phyloP scores from a whole-genome alignment of 768 basidiomycete genomes.

The Sporobolomyces phaffii region DNA sequence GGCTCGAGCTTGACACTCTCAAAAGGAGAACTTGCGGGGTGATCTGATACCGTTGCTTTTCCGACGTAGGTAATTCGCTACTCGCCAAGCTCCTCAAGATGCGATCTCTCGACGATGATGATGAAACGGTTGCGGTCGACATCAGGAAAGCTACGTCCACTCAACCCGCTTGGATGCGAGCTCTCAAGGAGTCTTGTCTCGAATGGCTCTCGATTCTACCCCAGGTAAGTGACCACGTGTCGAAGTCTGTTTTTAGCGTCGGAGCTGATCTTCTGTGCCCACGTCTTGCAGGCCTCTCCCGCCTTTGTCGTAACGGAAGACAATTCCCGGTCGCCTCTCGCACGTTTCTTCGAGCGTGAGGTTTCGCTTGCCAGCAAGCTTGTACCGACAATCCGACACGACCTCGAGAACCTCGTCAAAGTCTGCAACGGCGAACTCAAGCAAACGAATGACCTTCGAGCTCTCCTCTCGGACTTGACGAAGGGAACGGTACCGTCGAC shows the following conservation, averaged over 20 bases:
- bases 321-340: conserved; percentile 71
- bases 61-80: conserved; percentile 65
- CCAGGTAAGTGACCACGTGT: conserved; percentile 52
- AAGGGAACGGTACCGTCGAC: conserved; percentile 59
- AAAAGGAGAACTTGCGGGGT: background rate
- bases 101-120: conserved; percentile 79
- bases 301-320: background rate
- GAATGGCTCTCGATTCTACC: conserved; percentile 79
- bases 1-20: background rate
- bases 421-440: conserved; percentile 82
- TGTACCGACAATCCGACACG: conserved; percentile 69
- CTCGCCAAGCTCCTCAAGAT: conserved; percentile 86
- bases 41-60: conserved; percentile 3
- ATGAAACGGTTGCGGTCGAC: conserved; percentile 57
- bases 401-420: conserved; percentile 71
- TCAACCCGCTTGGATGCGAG: conserved; percentile 93
- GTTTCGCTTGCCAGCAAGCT: conserved; percentile 71
- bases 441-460: conserved; percentile 93
- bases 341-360: conserved; percentile 83
- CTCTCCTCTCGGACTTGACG: conserved; percentile 77
- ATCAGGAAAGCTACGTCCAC: conserved; percentile 51
- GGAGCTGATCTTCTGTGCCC: conserved; percentile 40
- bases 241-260: background rate
- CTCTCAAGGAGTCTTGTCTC: conserved; percentile 68
- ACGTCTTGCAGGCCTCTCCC: conserved; percentile 47